Base-by-base conservation (phyloP, 768 basidiomycete genomes). In the Mrakia gelida region DNA sequence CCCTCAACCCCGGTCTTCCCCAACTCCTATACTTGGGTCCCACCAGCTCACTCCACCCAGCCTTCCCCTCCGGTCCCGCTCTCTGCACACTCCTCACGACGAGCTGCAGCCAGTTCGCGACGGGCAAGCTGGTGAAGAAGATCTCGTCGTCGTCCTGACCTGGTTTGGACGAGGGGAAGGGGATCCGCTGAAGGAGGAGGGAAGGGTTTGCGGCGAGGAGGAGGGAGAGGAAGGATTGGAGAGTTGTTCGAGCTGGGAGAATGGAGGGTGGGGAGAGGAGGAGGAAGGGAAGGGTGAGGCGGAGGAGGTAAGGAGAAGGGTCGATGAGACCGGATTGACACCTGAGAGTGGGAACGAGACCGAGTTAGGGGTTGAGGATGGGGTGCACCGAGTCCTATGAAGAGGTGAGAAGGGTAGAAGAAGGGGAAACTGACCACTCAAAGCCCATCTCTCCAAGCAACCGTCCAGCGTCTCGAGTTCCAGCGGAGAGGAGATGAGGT, bases 201-300 rank as follows among this genome's bases (percentile, higher is more conserved):
- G 85, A 83, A 16, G 88, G 86, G 75, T 88, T 83, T 26, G 87
- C 84, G 28, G 87, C 82, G 67, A 91, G 86, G 9, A 92, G 85
- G 76, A 89, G 88, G 71, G 90, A 87, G 70, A 91, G 87, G 83
- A 92, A 94, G 71, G 90, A 89, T n/a, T 88, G 86, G 83, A 96
- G 90, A 87, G 98, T 97, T n/a, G 91, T 89, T n/a, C 90, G 89
- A 5, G 96, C 93, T 6, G 92, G 92, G n/a, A 94, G 89, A 82
- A 99, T 91, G 80, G 94, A 94, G 23, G 93, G 93, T 74, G 94
- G 92, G 79, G 88, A 88, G 32, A 95, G 86, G 81, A 92, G 92
- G 59, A 86, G 82, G 83, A 84, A 85, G 91, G 95, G 94, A 75
- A 99, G 86, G 15, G 89, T 90, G 45, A 93, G 94, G 65, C 93